Conservation (phyloP, 805 yeast genomes). For the Candida loeiensis region DNA sequence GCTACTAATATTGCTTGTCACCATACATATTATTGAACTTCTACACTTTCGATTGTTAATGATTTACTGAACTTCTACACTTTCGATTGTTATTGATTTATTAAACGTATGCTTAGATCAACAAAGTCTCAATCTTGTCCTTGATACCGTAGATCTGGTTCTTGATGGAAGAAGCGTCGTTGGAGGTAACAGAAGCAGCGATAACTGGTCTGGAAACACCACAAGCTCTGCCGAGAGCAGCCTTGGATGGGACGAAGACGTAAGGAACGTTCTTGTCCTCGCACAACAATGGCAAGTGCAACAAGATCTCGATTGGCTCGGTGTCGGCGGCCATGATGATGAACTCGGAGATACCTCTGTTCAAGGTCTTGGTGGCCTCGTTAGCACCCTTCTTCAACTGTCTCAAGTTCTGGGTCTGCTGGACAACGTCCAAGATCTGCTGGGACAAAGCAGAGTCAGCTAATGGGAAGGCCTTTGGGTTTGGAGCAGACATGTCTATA, state of each 20-base stretch:
- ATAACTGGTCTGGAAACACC: conserved; percentile 99
- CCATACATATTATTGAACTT: too few species aligned
- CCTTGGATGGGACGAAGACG: conserved; percentile 97
- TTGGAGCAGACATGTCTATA: conserved; percentile 71
- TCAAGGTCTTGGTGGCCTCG: conserved; percentile 98
- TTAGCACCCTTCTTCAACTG: conserved; percentile 99
- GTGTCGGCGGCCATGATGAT: conserved; percentile 99
- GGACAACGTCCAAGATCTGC: conserved; percentile 96
- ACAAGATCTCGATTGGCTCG: conserved; percentile 96
- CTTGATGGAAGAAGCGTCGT: conserved; percentile 97
- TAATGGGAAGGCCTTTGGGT: conserved; percentile 98
- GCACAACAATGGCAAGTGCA: conserved; percentile 95
- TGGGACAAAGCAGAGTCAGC: conserved; percentile 95
- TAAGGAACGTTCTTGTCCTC: conserved; percentile 99
- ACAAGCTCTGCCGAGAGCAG: conserved; percentile 99
- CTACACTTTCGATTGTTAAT: background rate
- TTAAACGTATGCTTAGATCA: conserved; percentile 54
- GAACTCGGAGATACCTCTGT: conserved; percentile 99
- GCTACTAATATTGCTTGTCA: too few species aligned
- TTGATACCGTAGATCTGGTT: conserved; percentile 95
- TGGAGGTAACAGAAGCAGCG: conserved; percentile 96
- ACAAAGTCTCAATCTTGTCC: conserved; percentile 97
- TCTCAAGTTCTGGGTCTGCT: conserved; percentile 96
- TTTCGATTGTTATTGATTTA: background rate
- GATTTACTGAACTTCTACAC: background rate